A percentile compares a stretch with the other conserved stretches of the same genome.
Conservation (phyloP, 768 basidiomycete species). For the Paxillus involutus region DNA sequence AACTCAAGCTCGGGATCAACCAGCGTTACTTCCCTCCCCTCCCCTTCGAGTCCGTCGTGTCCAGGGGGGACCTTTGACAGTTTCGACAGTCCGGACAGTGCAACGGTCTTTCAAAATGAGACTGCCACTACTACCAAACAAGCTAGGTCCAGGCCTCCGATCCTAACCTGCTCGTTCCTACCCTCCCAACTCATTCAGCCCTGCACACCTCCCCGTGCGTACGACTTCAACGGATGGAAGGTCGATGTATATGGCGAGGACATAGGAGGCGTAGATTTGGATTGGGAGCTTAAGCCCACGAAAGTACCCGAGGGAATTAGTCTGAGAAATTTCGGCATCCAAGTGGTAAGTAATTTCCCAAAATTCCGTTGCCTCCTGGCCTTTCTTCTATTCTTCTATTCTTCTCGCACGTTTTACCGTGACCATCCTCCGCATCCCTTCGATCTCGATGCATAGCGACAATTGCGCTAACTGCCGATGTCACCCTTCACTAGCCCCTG, state of each 20-base stretch:
- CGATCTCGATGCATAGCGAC: too few relatives aligned
- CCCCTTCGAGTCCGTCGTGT: constrained; percentile 18
- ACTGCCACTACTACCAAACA: constrained; percentile 10
- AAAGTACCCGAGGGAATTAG: constrained; percentile 81
- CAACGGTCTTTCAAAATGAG: background rate
- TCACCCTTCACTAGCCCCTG: constrained; percentile 54
- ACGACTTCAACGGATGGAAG: constrained; percentile 21
- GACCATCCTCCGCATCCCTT: background rate
- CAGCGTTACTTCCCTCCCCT: constrained; percentile 30
- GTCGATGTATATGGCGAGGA: constrained; percentile 8
- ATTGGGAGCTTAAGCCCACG: constrained; percentile 69
- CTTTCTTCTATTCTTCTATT: background rate
- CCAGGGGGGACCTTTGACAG: background rate
- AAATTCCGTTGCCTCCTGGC: background rate
- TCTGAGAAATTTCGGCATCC: constrained; percentile 86
- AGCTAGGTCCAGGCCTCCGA: constrained; percentile 26
- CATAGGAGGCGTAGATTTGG: constrained; percentile 17
- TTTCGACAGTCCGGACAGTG: background rate
- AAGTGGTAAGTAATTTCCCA: constrained; percentile 61
- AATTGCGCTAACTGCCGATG: constrained; percentile 1
- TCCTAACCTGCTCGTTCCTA: constrained; percentile 53
- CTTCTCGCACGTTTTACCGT: background rate
- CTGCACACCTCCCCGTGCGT: constrained; percentile 16
- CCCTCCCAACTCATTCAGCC: constrained; percentile 44
- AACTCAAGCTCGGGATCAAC: constrained; percentile 21